Percentiles rank a stretch among this genome's conserved stretches.
These are phyloP conservation scores for Xerocomellus chrysenteron DNA, from an alignment of 768 basidiomycete genomes.

Conservation along the genomic window DNA sequence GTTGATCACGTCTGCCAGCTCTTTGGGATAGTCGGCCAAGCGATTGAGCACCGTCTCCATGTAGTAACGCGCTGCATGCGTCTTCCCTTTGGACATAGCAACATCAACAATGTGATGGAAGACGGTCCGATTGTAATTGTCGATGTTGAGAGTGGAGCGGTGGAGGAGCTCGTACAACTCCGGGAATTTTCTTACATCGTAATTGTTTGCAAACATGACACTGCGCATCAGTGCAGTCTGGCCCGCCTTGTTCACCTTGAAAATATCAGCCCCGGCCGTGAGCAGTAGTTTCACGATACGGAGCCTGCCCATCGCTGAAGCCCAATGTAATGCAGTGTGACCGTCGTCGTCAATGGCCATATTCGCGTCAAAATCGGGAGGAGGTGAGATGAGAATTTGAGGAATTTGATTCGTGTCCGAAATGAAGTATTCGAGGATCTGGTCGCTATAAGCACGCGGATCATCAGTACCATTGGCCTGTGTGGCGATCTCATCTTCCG, in stretches of 20 bases:
- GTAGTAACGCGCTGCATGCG: conserved; percentile 96
- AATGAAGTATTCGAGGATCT: conserved; percentile 97
- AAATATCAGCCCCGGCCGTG: conserved; percentile 93
- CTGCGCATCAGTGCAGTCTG: conserved; percentile 98
- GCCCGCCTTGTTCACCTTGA: conserved; percentile 93
- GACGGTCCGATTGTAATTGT: conserved; percentile 94
- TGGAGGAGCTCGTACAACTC: conserved; percentile 96
- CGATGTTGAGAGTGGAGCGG: conserved; percentile 98
- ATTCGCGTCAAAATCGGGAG: conserved; percentile 90
- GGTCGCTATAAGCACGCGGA: conserved; percentile 82
- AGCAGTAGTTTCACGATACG: conserved; percentile 93
- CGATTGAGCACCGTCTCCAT: conserved; percentile 93
- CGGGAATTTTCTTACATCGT: conserved; percentile 98
- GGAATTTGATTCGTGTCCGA: conserved; percentile 95
- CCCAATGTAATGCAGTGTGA: conserved; percentile 97
- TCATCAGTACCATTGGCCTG: conserved; percentile 50
- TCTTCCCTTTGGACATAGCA: conserved; percentile 96
- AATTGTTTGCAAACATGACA: conserved; percentile 99
- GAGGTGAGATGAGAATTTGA: conserved; percentile 80
- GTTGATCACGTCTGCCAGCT: conserved; percentile 96
- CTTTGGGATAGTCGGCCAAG: conserved; percentile 90
- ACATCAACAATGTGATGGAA: conserved; percentile 98
- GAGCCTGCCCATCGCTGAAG: conserved; percentile 97
- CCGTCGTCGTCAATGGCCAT: conserved; percentile 98
- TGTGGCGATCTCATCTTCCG: conserved; percentile 41